These are phyloP conservation scores for Groenewaldozyma sp. DNA, from an alignment of 1,139 yeast genomes.

Conservation along the genomic window DNA sequence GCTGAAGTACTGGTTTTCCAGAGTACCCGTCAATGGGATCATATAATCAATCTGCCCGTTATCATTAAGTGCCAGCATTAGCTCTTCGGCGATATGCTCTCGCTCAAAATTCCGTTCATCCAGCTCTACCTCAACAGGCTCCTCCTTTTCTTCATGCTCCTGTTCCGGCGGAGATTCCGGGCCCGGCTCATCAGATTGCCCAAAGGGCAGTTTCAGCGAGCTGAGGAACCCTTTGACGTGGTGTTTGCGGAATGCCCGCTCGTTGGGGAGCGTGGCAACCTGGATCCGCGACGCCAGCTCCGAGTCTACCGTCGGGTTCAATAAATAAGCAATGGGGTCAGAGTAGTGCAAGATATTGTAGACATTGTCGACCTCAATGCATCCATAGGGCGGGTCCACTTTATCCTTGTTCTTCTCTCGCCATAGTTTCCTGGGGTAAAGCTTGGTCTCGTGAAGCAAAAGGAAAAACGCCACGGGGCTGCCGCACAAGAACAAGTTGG, in stretches of 20 bases:
- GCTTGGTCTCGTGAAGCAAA: conserved; percentile 21
- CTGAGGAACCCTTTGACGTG: conserved; percentile 15
- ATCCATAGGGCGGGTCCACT: conserved; percentile 27
- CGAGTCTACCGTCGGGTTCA: conserved; percentile 33
- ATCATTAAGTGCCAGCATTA: conserved; percentile 29
- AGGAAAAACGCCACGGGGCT: conserved; percentile 81
- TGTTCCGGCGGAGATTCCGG: not conserved
- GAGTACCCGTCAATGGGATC: conserved; percentile 28
- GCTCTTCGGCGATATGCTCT: conserved; percentile 23
- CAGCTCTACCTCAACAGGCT: conserved; percentile 20
- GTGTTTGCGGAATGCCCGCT: conserved; percentile 16
- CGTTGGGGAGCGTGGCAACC: conserved; percentile 23
- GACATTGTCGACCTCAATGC: conserved; percentile 32
- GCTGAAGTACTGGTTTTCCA: conserved; percentile 34
- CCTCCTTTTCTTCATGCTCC: conserved; percentile 8
- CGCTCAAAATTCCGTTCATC: conserved; percentile 22
- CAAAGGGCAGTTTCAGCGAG: conserved; percentile 14
- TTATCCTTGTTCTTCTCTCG: conserved; percentile 10
- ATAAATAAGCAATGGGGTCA: conserved; percentile 33
- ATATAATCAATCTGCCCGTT: conserved; percentile 37
- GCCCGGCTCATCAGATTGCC: not conserved
- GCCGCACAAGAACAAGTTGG: conserved; percentile 72
- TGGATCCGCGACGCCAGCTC: conserved; percentile 21
- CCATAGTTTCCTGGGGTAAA: conserved; percentile 22
- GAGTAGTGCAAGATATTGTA: conserved; percentile 34